A percentile compares a stretch with the other conserved stretches of the same genome.
These are phyloP conservation scores for Peronospora farinosa DNA, from an alignment of 352 stramenopile species.

Conservation along the genomic window DNA sequence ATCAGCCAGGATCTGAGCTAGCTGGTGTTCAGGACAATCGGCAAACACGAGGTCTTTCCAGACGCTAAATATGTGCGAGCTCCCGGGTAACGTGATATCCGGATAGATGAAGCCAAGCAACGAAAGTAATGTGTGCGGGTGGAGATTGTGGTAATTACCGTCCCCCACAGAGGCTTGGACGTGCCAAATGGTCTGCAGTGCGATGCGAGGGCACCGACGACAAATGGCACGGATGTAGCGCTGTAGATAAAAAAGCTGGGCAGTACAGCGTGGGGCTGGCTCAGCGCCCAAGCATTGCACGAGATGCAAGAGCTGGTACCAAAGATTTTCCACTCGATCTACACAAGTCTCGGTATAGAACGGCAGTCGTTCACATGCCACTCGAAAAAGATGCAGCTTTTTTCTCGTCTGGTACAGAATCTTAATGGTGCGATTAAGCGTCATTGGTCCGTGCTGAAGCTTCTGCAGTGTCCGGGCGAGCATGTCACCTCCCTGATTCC, in stretches of 20 bases:
- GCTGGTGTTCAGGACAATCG: slow-evolving; percentile 55
- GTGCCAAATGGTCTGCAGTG: slow-evolving; percentile 77
- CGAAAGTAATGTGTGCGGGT: slow-evolving; percentile 55
- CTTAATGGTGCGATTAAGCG: slow-evolving; percentile 71
- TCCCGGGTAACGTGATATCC: slow-evolving; percentile 22
- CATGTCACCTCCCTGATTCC: slow-evolving; percentile 19
- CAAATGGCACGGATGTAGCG: slow-evolving; percentile 69
- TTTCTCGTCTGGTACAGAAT: slow-evolving; percentile 72
- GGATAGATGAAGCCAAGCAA: slow-evolving; percentile 65
- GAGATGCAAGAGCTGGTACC: slow-evolving; percentile 75
- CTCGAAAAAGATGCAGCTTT: slow-evolving; percentile 61
- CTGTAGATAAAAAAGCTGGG: slow-evolving; percentile 63
- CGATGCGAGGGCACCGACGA: slow-evolving; percentile 58
- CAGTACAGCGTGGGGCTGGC: slow-evolving; percentile 29
- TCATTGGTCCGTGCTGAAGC: slow-evolving; percentile 52
- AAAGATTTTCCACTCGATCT: slow-evolving; percentile 68
- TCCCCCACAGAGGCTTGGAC: slow-evolving; percentile 60
- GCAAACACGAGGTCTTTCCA: slow-evolving; percentile 61
- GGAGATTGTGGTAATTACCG: slow-evolving; percentile 32
- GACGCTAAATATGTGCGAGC: slow-evolving; percentile 30
- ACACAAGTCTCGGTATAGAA: slow-evolving; percentile 71
- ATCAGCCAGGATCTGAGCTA: slow-evolving; percentile 38
- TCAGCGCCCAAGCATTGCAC: slow-evolving; percentile 69
- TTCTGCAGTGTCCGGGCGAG: slow-evolving; percentile 46
- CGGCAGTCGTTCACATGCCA: slow-evolving; percentile 56